phyloP scores from a whole-genome alignment of 495 filamentous ascomycete genomes.

The Beverwykella pulmonaria region DNA sequence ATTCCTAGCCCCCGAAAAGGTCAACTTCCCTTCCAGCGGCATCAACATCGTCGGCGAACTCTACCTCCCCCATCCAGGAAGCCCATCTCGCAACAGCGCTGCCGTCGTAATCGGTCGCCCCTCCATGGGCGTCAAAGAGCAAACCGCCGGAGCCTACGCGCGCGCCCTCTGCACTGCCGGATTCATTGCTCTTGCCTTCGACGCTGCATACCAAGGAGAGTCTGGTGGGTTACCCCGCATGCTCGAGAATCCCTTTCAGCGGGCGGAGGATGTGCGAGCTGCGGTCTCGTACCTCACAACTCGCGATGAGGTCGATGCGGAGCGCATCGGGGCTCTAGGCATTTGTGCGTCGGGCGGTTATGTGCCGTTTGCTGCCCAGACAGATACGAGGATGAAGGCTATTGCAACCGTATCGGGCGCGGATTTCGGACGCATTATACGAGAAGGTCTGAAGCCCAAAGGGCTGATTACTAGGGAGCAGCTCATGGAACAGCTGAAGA shows the following conservation, averaged over 20 bases:
- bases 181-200: conserved; percentile 47
- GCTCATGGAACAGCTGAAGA: not conserved
- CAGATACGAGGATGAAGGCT: conserved; percentile 49
- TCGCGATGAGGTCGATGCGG: conserved; percentile 40
- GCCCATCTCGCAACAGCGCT: conserved; percentile 38
- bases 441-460: conserved; percentile 3
- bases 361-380: conserved; percentile 44
- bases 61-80: not conserved
- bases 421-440: conserved; percentile 42
- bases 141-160: conserved; percentile 46
- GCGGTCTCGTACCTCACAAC: conserved; percentile 48
- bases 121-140: conserved; percentile 48
- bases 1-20: not conserved
- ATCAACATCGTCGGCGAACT: not conserved
- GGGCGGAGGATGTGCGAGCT: conserved; percentile 47
- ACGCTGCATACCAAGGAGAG: conserved; percentile 50
- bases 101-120: conserved; percentile 49
- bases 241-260: conserved; percentile 48
- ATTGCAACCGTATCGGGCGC: conserved; percentile 44
- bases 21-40: not conserved
- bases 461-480: not conserved
- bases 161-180: conserved; percentile 40
- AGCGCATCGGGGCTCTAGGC: conserved; percentile 48
- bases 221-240: conserved; percentile 44
- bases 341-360: conserved; percentile 51